Evolutionary conservation across 495 filamentous ascomycete species (phyloP), one percentile per base, ranked within the genome.

Genomic region (Aspergillus mulundensis): DNA sequence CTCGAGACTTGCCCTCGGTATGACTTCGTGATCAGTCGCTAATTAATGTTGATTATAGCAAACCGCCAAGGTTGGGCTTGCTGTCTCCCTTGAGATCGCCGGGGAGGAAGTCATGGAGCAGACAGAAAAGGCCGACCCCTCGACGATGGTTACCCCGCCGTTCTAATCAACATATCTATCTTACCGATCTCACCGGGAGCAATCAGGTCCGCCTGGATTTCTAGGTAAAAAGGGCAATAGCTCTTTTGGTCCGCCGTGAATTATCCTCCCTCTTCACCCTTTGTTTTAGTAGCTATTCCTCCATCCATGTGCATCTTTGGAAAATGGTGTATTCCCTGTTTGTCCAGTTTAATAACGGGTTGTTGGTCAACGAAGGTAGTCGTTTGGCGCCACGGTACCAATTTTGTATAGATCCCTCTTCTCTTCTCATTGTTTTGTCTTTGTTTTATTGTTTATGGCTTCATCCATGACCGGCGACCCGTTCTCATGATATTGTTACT

Each of bases 41-140:
- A 49, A 43, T 43, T 7, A 52, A 47, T 36, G 23, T 23, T 56
- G 55, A 47, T 59, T 66, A 45, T 71, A 97, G 95, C 90, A 95
- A 87, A 79, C 86, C 73, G 89, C 93, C 57, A 97, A 97, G 78
- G 80, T 97, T 67, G 95, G 95, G 56, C 79, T 99, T 56, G 91
- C 89, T 50, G 89, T 99, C 53, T 94, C 90, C 43, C 90, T 99
- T 63, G 95, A 99, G 79, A 84, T 90, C 53, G 85, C 87, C 51
- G 79, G 84, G 46, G 91, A 97, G 66, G 93, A 96, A 63, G 75
- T 97, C 66, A 90, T 96, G 80, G 90, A 93, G 69, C 87, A 91
- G 72, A 88, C 95, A 76, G 91, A 97, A 70, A 80, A 77, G 70
- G 72, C 77, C 49, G 77, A 77, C 21, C 64, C 73, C 36, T 66